Evolutionary conservation across 176 grass and related monocot genomes (phyloP).

Genomic region (Elymus sibiricus): DNA sequence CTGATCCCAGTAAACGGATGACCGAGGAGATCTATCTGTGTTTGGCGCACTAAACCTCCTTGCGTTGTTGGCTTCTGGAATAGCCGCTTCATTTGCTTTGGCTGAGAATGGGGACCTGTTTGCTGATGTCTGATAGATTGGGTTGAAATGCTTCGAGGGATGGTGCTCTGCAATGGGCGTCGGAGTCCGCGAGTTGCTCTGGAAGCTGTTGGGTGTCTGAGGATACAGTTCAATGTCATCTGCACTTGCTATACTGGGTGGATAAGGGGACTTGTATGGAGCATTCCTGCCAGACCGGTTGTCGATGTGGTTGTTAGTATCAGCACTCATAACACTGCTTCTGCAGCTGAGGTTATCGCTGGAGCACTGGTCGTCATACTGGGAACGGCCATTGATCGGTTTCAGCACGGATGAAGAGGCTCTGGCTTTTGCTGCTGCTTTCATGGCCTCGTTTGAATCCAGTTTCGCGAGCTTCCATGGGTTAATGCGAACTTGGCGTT

Average conservation of each 20-base stretch:
- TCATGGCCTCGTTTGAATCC: conserved; percentile 82
- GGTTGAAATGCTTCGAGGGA: conserved; percentile 71
- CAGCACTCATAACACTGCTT: conserved; percentile 60
- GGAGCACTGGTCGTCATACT: conserved; percentile 38
- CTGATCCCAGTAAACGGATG: conserved; percentile 95
- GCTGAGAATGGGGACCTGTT: conserved; percentile 67
- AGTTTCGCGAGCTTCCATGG: conserved; percentile 97
- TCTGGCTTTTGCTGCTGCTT: conserved; percentile 85
- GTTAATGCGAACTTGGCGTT: conserved; percentile 73
- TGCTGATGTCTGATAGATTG: conserved; percentile 70
- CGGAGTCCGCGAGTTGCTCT: conserved; percentile 39
- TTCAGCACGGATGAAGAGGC: conserved; percentile 92
- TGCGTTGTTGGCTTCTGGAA: conserved; percentile 21
- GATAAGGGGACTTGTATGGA: conserved; percentile 52
- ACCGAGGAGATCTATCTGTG: conserved; percentile 40
- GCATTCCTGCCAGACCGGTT: conserved; percentile 37
- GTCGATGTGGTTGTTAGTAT: conserved; percentile 44
- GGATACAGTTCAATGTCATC: conserved; percentile 64
- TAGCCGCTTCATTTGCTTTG: conserved; percentile 31
- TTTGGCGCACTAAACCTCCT: conserved; percentile 23
- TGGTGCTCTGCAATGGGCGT: conserved; percentile 50
- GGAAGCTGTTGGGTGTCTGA: conserved; percentile 56
- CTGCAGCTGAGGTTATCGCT: conserved; percentile 50
- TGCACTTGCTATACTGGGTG: conserved; percentile 59
- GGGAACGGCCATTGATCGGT: conserved; percentile 48